Conservation (phyloP, 768 basidiomycete species). For the Agrocybe pediades region DNA sequence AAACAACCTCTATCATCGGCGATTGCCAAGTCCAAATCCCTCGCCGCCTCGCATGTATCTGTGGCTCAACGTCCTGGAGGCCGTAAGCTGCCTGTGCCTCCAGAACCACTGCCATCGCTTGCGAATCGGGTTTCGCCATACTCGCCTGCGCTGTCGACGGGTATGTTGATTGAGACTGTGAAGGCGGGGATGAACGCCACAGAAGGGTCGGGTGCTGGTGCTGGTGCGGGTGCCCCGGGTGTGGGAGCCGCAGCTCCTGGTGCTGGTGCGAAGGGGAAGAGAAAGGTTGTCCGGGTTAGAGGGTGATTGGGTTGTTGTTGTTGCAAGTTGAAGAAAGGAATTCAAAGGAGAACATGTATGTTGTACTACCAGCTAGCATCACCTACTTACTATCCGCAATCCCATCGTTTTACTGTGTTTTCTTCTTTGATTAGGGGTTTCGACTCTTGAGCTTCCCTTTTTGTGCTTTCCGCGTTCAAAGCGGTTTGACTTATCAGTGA, state of each 20-base stretch:
- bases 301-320: too few species aligned
- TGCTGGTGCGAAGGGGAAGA: conserved; percentile 67
- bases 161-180: conserved; percentile 79
- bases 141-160: conserved; percentile 75
- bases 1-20: conserved; percentile 45
- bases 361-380: background rate
- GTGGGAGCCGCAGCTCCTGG: conserved; percentile 36
- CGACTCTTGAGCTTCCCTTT: too few species aligned
- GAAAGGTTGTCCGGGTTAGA: conserved; percentile 78
- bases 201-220: conserved; percentile 39
- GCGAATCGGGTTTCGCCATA: conserved; percentile 77
- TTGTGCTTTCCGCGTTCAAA: too few species aligned
- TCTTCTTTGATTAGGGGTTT: too few species aligned
- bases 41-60: conserved; percentile 13
- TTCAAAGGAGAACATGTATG: background rate
- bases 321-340: too few species aligned
- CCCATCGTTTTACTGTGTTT: background rate
- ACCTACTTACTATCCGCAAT: background rate
- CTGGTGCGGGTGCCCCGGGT: background rate
- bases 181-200: conserved; percentile 85
- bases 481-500: too few species aligned
- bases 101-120: conserved; percentile 73
- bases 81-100: conserved; percentile 68
- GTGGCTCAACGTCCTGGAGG: conserved; percentile 29
- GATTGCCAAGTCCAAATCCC: conserved; percentile 43